These are phyloP conservation scores for Saccharomyces hybrid DNA, from an alignment of 1,139 yeast genomes.

Conservation along the genomic window DNA sequence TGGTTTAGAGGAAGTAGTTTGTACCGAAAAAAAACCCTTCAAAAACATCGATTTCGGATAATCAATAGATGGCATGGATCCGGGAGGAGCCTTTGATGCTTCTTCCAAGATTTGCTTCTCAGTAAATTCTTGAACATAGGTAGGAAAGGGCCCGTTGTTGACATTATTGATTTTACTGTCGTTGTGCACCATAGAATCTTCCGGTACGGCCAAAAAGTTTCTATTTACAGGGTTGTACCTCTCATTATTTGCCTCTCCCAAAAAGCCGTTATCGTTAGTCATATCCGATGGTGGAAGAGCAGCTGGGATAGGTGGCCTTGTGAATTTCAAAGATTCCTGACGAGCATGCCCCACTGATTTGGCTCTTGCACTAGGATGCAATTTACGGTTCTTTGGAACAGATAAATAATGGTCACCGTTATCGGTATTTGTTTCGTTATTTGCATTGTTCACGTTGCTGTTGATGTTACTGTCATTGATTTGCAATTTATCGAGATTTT, in stretches of 20 bases:
- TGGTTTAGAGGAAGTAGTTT: constrained; percentile 90
- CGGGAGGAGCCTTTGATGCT: constrained; percentile 63
- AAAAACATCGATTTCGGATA: constrained; percentile 85
- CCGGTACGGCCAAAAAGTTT: neutral
- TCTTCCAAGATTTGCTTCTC: constrained; percentile 62
- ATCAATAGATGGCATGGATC: constrained; percentile 89
- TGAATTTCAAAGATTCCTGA: constrained; percentile 46
- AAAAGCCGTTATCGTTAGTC: constrained; percentile 27
- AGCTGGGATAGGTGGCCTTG: constrained; percentile 31
- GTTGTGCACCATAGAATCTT: neutral
- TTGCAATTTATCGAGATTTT: constrained; percentile 18
- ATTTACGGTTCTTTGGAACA: constrained; percentile 32
- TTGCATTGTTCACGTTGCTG: constrained; percentile 3
- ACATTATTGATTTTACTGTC: neutral
- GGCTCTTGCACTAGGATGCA: constrained; percentile 85
- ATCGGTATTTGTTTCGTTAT: constrained; percentile 5
- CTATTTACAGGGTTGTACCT: neutral
- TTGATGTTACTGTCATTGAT: constrained; percentile 7
- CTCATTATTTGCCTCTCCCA: constrained; percentile 24
- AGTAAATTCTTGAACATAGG: constrained; percentile 35
- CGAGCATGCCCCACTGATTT: constrained; percentile 79
- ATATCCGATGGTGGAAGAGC: constrained; percentile 41
- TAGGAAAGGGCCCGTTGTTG: neutral
- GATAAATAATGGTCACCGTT: constrained; percentile 7
- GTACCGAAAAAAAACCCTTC: constrained; percentile 92